phyloP scores from a whole-genome alignment of 1,284 basidiomycete genomes.

The Leccinum ponderosum region DNA sequence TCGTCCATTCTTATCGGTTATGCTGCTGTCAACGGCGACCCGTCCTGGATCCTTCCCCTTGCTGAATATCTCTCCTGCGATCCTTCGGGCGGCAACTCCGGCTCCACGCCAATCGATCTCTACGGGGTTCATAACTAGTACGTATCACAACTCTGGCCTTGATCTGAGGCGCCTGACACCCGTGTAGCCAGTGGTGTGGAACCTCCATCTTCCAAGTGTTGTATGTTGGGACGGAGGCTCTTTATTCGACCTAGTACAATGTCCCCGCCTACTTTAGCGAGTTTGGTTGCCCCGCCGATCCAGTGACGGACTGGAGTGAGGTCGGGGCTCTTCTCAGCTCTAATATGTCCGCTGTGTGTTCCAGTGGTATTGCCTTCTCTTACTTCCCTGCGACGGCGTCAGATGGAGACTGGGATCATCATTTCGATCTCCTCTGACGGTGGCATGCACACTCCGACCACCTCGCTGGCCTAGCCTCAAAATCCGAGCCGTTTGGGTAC shows the following conservation, averaged over 20 bases:
- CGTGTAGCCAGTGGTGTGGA: slow-evolving; percentile 77
- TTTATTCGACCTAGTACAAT: slow-evolving; percentile 64
- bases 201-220: slow-evolving; percentile 56
- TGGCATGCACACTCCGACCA: background rate
- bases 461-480: background rate
- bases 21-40: slow-evolving; percentile 77
- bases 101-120: slow-evolving; percentile 72
- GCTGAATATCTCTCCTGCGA: slow-evolving; percentile 86
- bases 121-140: slow-evolving; percentile 84
- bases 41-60: slow-evolving; percentile 66
- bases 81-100: slow-evolving; percentile 50
- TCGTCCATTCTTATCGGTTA: slow-evolving; percentile 80
- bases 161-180: slow-evolving; percentile 11
- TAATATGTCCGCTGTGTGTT: slow-evolving; percentile 79
- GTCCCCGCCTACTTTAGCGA: slow-evolving; percentile 90
- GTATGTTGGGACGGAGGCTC: slow-evolving; percentile 53
- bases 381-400: slow-evolving; percentile 76
- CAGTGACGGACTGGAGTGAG: slow-evolving; percentile 81
- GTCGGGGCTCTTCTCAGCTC: slow-evolving; percentile 70
- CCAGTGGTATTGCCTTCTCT: slow-evolving; percentile 87
- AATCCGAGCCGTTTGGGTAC: too few species aligned
- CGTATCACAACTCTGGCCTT: slow-evolving; percentile 27
- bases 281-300: slow-evolving; percentile 73
- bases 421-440: slow-evolving; percentile 69
- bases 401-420: slow-evolving; percentile 74